Evolutionary conservation across 2,329 filamentous ascomycete genomes (phyloP).

Genomic region (Hypoxylon sp.): DNA sequence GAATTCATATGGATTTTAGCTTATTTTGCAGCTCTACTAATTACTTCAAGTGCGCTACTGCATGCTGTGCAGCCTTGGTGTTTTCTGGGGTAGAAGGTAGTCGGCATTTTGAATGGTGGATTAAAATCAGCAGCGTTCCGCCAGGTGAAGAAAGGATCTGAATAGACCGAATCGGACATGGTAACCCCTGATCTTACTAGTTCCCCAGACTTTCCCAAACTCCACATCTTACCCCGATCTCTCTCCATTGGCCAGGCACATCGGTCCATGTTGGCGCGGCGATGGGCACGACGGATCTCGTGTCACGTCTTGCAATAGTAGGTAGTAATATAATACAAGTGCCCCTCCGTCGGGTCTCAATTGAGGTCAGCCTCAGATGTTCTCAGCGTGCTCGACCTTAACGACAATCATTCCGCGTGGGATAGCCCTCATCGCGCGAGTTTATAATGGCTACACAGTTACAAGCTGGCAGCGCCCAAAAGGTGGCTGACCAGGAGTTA

Average conservation of each 20-base stretch:
- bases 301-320: neutral
- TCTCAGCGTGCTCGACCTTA: neutral
- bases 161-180: slow-evolving; percentile 7
- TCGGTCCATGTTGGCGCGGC: neutral
- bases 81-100: neutral
- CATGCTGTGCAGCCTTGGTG: neutral
- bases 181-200: slow-evolving; percentile 19
- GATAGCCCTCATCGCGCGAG: too few relatives aligned
- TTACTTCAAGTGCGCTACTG: neutral
- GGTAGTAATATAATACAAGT: slow-evolving; percentile 14
- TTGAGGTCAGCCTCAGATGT: neutral
- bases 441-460: slow-evolving; percentile 45
- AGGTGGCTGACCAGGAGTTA: slow-evolving; percentile 51
- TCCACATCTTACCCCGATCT: slow-evolving; percentile 35
- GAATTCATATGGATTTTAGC: too few relatives aligned
- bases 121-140: slow-evolving; percentile 9
- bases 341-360: neutral
- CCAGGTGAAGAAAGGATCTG: slow-evolving; percentile 11
- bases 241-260: slow-evolving; percentile 8
- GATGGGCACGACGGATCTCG: neutral
- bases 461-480: slow-evolving; percentile 47
- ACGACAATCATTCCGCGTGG: neutral
- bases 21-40: too few relatives aligned
- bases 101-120: slow-evolving; percentile 32
- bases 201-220: slow-evolving; percentile 40